Evolutionary conservation across 371 early-diverging fungal genomes (phyloP), one percentile per base, ranked within the genome.

Genomic region (Batrachochytrium dendrobatidis): DNA sequence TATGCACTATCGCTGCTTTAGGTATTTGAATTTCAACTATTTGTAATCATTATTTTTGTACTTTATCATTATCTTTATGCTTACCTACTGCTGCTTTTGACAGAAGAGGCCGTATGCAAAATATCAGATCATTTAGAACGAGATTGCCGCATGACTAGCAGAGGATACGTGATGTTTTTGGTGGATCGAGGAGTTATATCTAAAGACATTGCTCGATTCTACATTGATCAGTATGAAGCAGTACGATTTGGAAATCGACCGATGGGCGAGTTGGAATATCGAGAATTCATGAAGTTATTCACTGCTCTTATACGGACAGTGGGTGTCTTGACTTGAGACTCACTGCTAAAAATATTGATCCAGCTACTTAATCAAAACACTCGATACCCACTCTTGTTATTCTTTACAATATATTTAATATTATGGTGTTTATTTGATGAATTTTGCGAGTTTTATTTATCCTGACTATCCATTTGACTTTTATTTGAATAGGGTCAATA

Each of bases 1-100:
- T 81, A 22, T 77, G 82, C 62, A 83, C 88, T 7, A 75, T 84
- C 28, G 72, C 75, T 8, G 71, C 84, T 28, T 76, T 88, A 34
- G 83, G 83, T 45, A 12, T 18, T 25, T 32, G 4, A 31, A 46
- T 18, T 34, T 2, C 24, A 15, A n/a, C 8, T 25, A 17, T 29
- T 31, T 44, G 8, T 57, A 33, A 7, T 5, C 7, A n/a, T 52
- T n/a, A 45, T 8, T 44, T 43, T 52, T 12, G 55, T 20, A 10
- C 6, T 55, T 25, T 34, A 22, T 7, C 31, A 15, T n/a, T 10
- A 6, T 29, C 20, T 30, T 33, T 6, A 2, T 31, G 10, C 25
- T 6, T 17, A 54, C 20, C 1, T 24, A 29, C 20, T 22, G 10
- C 8, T 49, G 10, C 0, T 2, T n/a, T 49, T 28, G 2, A 35